phyloP scores from a whole-genome alignment of 2,329 filamentous ascomycete species.

The Clonostachys solani region DNA sequence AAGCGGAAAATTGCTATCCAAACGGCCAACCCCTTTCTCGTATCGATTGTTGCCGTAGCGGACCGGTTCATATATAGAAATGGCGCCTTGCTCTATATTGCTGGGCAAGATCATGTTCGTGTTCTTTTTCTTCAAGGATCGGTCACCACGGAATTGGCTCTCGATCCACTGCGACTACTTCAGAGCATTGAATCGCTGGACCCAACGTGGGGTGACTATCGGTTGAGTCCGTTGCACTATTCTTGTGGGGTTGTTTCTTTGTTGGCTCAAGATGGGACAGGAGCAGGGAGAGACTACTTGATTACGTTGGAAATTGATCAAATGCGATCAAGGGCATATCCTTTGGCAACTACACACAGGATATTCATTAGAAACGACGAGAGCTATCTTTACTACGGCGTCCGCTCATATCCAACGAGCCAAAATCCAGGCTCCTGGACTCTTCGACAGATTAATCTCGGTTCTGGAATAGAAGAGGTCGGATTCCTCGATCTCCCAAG shows the following conservation, averaged over 20 bases:
- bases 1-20: neutral
- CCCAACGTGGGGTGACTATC: neutral
- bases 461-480: neutral
- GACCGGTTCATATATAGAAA: neutral
- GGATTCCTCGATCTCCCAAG: neutral
- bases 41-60: neutral
- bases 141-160: neutral
- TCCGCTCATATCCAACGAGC: neutral
- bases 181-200: no score
- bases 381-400: conserved; percentile 3
- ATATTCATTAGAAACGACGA: conserved; percentile 3
- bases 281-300: neutral
- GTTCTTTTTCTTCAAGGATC: neutral
- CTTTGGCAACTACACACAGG: neutral
- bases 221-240: conserved; percentile 1
- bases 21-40: neutral
- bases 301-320: neutral
- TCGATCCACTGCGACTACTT: neutral
- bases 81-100: neutral
- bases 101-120: neutral
- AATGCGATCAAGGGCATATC: no score
- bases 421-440: neutral
- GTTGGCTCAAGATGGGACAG: neutral
- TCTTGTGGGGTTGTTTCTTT: conserved; percentile 1
- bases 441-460: neutral